Base-by-base conservation (phyloP, 2,329 filamentous ascomycete species). In the Aspergillaceae sp. region DNA sequence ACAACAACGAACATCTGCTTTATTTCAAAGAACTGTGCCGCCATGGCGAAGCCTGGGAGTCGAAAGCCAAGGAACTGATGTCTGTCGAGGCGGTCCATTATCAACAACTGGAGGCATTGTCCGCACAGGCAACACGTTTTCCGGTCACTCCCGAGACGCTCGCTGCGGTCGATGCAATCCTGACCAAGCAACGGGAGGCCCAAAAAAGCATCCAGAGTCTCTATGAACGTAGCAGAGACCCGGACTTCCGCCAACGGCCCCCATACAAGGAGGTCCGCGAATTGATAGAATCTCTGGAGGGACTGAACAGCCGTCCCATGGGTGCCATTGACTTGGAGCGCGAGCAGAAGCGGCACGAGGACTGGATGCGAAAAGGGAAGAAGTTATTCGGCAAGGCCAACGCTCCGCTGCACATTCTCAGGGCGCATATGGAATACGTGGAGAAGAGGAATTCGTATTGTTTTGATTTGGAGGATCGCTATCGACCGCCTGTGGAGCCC, bases 311-410 rank as follows among this genome's bases (percentile, higher is more conserved):
- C 52, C 96, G 96, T 61, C 92, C 92, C 0, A 80, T 79, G 36
- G 92, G 92, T 2, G 94, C 91, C 0, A 78, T 94, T 32, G 92
- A 98, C 58, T 78, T 98, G 4, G 92, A 98, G 62, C 90, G 88
- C 53, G 89, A 97, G 64, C 86, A 92, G 54, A 94, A 92, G 62
- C 82, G 87, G 5, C 92, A 97, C 55, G 92, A 98, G 63, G 92
- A 98, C 65, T 98, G 92, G 92, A 98, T 98, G 91, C 80, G 92
- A 30, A 88, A 88, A 59, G 92, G 92, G 43, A 98, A 98, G 71
- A 96, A 96, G 65, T 71, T 98, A 0, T 98, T 98, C 61, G 92
- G 92, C 44, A 98, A 98, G 67, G 92, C 92, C 1, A 98, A 98
- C 62, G 92, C 92, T 1, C 92, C 92, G 1, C 74, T 98, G 8